A percentile compares a stretch with the other conserved stretches of the same genome.
Conservation (phyloP, 345 rosid species). For the Salix koriyanagi region DNA sequence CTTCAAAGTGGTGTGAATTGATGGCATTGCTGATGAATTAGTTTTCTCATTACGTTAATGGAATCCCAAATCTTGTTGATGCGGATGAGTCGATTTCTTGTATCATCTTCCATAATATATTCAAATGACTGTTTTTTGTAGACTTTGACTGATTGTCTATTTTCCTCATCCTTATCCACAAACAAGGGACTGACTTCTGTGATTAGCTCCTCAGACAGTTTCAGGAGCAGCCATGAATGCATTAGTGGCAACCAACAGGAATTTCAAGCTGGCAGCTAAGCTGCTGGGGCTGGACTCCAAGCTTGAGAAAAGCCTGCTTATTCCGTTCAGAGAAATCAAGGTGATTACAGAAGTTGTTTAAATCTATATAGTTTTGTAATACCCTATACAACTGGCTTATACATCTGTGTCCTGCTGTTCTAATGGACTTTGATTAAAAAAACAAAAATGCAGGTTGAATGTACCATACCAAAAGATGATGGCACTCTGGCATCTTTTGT, state of each 20-base stretch:
- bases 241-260: conserved; percentile 90
- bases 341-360: conserved; percentile 24
- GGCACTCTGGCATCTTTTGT: conserved; percentile 85
- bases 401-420: background rate
- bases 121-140: background rate
- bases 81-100: background rate
- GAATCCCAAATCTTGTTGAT: too few species aligned
- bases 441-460: conserved; percentile 62
- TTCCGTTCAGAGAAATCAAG: conserved; percentile 97
- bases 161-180: conserved; percentile 2
- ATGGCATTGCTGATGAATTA: background rate
- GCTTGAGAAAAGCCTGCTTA: conserved; percentile 89
- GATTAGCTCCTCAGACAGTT: conserved; percentile 8
- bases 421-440: conserved; percentile 3
- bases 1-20: too few species aligned
- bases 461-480: conserved; percentile 88
- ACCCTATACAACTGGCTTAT: background rate
- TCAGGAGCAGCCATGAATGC: conserved; percentile 71
- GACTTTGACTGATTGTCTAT: conserved; percentile 6
- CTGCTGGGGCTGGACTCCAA: conserved; percentile 92
- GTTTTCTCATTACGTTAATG: background rate
- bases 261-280: conserved; percentile 83
- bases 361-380: background rate
- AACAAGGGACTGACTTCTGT: conserved; percentile 1
- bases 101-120: too few species aligned